These are phyloP conservation scores for Pterula multifida DNA, from an alignment of 1,284 basidiomycete genomes.

Conservation along the genomic window DNA sequence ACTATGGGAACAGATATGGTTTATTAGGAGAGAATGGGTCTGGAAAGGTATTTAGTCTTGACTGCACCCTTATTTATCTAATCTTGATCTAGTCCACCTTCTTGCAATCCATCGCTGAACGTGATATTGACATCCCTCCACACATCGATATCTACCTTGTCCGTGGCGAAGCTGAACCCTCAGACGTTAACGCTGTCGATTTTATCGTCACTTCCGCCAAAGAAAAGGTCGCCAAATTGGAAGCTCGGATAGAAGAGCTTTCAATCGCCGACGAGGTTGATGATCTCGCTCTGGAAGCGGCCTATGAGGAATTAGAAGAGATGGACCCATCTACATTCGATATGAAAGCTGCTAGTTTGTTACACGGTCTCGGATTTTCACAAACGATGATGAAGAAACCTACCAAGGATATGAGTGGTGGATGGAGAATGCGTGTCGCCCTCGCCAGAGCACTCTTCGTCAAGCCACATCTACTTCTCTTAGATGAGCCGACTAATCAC, in stretches of 20 bases:
- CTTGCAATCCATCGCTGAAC: conserved; percentile 72
- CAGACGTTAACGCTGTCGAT: conserved; percentile 92
- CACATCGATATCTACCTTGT: conserved; percentile 99
- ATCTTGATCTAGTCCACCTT: conserved; percentile 48
- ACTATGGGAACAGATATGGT: conserved; percentile 95
- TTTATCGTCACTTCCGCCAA: conserved; percentile 91
- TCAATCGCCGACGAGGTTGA: conserved; percentile 85
- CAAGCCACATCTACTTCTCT: conserved; percentile 88
- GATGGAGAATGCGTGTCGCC: conserved; percentile 98
- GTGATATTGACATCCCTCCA: conserved; percentile 88
- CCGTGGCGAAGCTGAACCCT: conserved; percentile 89
- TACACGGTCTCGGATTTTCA: conserved; percentile 93
- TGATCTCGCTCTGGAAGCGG: conserved; percentile 72
- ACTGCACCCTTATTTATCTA: conserved; percentile 5
- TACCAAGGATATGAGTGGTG: conserved; percentile 97
- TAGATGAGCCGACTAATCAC: conserved; percentile 86
- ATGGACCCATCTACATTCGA: conserved; percentile 94
- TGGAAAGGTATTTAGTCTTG: conserved; percentile 87
- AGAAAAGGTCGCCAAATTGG: conserved; percentile 91
- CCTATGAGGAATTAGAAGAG: conserved; percentile 96
- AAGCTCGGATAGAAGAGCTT: conserved; percentile 91
- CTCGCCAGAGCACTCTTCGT: conserved; percentile 93
- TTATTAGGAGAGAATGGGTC: conserved; percentile 95
- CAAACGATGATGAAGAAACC: conserved; percentile 91
- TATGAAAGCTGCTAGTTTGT: conserved; percentile 89